A percentile compares a stretch with the other conserved stretches of the same genome.
Evolutionary conservation across 495 filamentous ascomycete species (phyloP).

Genomic region (Penicillium taxi): DNA sequence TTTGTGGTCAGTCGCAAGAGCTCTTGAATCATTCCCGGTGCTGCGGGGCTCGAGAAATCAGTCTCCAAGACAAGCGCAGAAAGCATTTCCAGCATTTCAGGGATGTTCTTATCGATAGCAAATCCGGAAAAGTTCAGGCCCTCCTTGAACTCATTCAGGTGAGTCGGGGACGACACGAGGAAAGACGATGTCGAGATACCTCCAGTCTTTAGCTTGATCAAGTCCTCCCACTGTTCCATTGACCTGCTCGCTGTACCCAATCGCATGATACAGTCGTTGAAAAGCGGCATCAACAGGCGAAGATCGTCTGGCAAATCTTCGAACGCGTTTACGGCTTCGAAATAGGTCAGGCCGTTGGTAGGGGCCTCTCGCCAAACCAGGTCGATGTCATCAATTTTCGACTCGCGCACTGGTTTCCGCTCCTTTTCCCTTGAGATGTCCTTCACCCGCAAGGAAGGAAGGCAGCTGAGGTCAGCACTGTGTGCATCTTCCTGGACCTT

Average conservation of each 20-base stretch:
- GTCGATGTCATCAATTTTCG: constrained; percentile 54
- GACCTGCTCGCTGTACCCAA: constrained; percentile 77
- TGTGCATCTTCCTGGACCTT: constrained; percentile 75
- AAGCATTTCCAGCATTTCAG: constrained; percentile 82
- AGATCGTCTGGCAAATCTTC: constrained; percentile 78
- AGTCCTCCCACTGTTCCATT: constrained; percentile 91
- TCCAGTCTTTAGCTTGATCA: constrained; percentile 95
- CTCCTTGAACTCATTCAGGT: constrained; percentile 63
- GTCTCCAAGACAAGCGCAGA: constrained; percentile 75
- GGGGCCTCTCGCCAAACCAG: constrained; percentile 87
- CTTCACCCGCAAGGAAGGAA: constrained; percentile 77
- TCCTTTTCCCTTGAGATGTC: constrained; percentile 81
- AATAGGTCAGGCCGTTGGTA: constrained; percentile 94
- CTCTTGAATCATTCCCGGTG: constrained; percentile 73
- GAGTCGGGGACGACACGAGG: constrained; percentile 62
- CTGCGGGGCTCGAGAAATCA: constrained; percentile 74
- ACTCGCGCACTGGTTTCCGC: constrained; percentile 58
- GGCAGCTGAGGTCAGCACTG: constrained; percentile 72
- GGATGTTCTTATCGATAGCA: constrained; percentile 81
- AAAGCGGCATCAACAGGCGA: constrained; percentile 76
- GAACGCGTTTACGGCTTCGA: constrained; percentile 77
- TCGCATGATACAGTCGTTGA: constrained; percentile 86
- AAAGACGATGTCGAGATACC: constrained; percentile 76
- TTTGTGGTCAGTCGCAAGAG: constrained; percentile 76
- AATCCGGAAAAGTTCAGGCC: constrained; percentile 76